A percentile compares a stretch with the other conserved stretches of the same genome.
Evolutionary conservation across 202 grass and related monocot genomes (phyloP).

Genomic region (Bolboschoenoplectus hybrid): DNA sequence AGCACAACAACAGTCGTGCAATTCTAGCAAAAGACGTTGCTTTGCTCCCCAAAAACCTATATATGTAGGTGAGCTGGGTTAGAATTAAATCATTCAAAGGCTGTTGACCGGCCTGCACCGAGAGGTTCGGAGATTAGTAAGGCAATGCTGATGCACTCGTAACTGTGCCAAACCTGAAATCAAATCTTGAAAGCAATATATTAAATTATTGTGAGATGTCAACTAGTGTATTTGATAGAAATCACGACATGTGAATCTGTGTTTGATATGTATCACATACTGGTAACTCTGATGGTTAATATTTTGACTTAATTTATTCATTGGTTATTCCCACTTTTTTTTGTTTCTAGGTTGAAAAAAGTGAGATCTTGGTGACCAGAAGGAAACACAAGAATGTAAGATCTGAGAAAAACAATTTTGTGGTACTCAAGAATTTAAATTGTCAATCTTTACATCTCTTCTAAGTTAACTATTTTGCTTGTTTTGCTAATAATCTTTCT

Average conservation of each 20-base stretch:
- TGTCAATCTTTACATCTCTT: background rate
- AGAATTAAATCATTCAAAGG: background rate
- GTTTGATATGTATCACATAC: background rate
- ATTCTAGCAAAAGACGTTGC: background rate
- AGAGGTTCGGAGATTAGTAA: background rate
- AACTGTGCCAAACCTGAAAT: background rate
- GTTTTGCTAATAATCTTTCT: background rate
- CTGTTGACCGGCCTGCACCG: background rate
- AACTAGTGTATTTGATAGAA: background rate
- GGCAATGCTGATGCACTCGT: background rate
- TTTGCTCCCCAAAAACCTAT: background rate
- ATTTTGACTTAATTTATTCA: constrained; percentile 1
- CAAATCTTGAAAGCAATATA: background rate
- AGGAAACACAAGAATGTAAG: background rate
- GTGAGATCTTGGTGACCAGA: background rate
- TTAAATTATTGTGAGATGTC: background rate
- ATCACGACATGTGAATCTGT: background rate
- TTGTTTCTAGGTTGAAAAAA: constrained; percentile 27
- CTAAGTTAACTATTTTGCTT: background rate
- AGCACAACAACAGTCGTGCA: too few relatives aligned
- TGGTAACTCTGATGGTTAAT: background rate
- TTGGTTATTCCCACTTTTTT: background rate
- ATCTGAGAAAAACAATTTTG: constrained; percentile 4
- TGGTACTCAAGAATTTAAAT: background rate
- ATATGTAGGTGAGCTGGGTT: background rate